phyloP scores from a whole-genome alignment of 116 monocot genomes.

The Papilionanthe hybrid region DNA sequence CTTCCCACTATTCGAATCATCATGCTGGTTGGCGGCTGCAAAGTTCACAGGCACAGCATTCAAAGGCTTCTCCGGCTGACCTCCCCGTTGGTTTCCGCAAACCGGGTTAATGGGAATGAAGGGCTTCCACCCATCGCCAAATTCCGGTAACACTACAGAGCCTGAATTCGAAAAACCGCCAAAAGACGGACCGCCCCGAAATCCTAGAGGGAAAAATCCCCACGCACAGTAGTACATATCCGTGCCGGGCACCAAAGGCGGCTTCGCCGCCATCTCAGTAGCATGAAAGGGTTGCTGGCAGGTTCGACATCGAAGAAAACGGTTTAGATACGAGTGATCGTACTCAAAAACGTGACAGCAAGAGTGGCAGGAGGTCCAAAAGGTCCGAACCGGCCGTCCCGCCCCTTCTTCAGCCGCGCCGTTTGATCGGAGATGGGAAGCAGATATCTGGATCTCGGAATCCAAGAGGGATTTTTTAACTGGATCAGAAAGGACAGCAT shows the following conservation, averaged over 20 bases:
- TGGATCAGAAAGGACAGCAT: constrained; percentile 57
- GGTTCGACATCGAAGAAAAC: constrained; percentile 40
- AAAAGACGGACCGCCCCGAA: constrained; percentile 15
- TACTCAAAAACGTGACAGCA: constrained; percentile 72
- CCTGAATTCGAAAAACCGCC: constrained; percentile 10
- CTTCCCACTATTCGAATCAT: not conserved
- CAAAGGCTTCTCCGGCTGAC: not conserved
- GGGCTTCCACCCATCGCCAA: constrained; percentile 21
- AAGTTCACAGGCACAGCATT: constrained; percentile 2
- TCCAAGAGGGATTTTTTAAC: constrained; percentile 42
- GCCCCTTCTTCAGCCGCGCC: not conserved
- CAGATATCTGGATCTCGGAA: constrained; percentile 21
- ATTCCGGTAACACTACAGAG: not conserved
- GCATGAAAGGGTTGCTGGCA: constrained; percentile 52
- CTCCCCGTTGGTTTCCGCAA: not conserved
- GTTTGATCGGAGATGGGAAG: not conserved
- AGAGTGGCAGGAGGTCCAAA: constrained; percentile 68
- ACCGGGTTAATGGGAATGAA: constrained; percentile 29
- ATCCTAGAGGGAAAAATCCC: constrained; percentile 79
- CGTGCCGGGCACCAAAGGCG: constrained; percentile 68
- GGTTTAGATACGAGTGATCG: constrained; percentile 21
- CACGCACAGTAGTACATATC: constrained; percentile 73
- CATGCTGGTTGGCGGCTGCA: not conserved
- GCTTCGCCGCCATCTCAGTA: constrained; percentile 33
- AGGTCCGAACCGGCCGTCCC: constrained; percentile 1